These are phyloP conservation scores for Colletotrichum sp. DNA, from an alignment of 2,329 filamentous ascomycete genomes.

Conservation along the genomic window DNA sequence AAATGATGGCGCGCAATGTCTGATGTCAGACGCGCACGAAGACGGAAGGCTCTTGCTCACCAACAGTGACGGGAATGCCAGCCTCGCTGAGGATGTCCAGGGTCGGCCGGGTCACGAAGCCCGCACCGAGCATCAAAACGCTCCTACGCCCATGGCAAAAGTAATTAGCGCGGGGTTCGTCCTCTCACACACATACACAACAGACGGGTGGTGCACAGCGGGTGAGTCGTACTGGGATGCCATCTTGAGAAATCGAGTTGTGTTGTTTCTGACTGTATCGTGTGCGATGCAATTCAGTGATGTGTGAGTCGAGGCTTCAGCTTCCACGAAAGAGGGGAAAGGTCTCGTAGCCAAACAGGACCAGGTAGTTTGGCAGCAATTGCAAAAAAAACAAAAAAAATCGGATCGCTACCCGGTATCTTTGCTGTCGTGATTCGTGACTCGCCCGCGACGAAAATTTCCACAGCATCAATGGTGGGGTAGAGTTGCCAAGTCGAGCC, in stretches of 20 bases:
- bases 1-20: background rate
- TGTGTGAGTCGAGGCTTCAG: background rate
- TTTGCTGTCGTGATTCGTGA: conserved; percentile 6
- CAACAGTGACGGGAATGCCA: conserved; percentile 70
- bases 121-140: conserved; percentile 54
- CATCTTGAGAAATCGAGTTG: background rate
- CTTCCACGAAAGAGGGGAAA: background rate
- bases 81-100: conserved; percentile 66
- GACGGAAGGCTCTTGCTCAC: conserved; percentile 41
- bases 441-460: conserved; percentile 7
- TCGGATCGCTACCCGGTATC: background rate
- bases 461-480: conserved; percentile 11
- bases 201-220: background rate
- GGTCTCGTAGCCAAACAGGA: background rate
- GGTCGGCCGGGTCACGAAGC: conserved; percentile 68
- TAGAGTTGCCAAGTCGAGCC: background rate
- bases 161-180: background rate
- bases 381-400: background rate
- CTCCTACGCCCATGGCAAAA: background rate
- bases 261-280: background rate
- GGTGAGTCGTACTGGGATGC: conserved; percentile 6
- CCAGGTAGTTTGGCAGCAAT: background rate
- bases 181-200: background rate
- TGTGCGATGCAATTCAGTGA: background rate
- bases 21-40: background rate